A percentile compares a stretch with the other conserved stretches of the same genome.
These are phyloP conservation scores for Taiozyma sp. DNA, from an alignment of 1,139 yeast genomes.

Conservation along the genomic window DNA sequence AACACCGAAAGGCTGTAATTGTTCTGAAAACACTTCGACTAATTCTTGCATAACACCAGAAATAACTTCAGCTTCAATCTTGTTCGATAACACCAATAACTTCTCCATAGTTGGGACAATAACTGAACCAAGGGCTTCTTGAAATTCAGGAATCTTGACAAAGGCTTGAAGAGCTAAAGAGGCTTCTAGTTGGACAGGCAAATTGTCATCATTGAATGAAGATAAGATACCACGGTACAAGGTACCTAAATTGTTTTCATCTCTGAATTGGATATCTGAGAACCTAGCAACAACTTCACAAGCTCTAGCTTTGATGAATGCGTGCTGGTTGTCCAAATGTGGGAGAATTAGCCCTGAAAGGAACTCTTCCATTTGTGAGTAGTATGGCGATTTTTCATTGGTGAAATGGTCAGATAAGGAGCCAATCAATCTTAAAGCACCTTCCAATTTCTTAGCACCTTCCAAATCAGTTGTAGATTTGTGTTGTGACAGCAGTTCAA, in stretches of 20 bases:
- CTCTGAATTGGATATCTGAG: constrained; percentile 55
- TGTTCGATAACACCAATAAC: constrained; percentile 69
- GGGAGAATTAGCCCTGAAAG: constrained; percentile 66
- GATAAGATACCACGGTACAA: constrained; percentile 66
- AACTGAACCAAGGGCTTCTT: constrained; percentile 58
- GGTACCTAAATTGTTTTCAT: constrained; percentile 43
- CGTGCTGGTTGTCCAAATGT: constrained; percentile 56
- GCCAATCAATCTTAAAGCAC: constrained; percentile 75
- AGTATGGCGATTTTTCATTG: constrained; percentile 53
- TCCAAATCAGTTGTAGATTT: constrained; percentile 30
- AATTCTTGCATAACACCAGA: constrained; percentile 94
- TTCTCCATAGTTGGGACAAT: constrained; percentile 83
- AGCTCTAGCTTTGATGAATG: constrained; percentile 81
- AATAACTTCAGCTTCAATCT: constrained; percentile 82
- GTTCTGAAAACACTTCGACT: constrained; percentile 84
- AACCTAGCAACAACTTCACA: constrained; percentile 74
- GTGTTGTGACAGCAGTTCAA: constrained; percentile 43
- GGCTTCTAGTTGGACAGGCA: constrained; percentile 83
- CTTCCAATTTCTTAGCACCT: constrained; percentile 71
- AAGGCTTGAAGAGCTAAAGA: constrained; percentile 84
- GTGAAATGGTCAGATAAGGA: constrained; percentile 59
- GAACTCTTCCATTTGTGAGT: constrained; percentile 65
- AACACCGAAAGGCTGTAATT: constrained; percentile 90
- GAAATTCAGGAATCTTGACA: constrained; percentile 59
- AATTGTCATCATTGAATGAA: constrained; percentile 51